These are phyloP conservation scores for Arthroderma uncinatum DNA, from an alignment of 2,329 filamentous ascomycete species.

Conservation along the genomic window DNA sequence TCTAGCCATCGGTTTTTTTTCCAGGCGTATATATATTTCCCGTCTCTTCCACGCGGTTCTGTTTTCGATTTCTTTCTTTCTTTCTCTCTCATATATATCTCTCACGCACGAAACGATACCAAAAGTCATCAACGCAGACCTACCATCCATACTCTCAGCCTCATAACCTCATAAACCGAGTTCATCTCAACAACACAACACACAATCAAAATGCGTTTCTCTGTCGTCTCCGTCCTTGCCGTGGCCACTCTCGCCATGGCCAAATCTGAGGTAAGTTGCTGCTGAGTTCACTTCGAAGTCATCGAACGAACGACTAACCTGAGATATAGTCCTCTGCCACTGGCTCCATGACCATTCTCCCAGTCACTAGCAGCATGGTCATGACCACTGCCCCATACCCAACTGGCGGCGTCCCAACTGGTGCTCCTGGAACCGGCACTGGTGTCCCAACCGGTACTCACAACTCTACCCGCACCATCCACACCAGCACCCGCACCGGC, in stretches of 20 bases:
- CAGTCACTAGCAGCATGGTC: conserved; percentile 7
- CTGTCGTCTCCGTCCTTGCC: conserved; percentile 14
- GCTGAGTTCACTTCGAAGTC: conserved; percentile 8
- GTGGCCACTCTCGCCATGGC: conserved; percentile 14
- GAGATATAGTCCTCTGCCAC: conserved; percentile 14
- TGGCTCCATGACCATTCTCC: conserved; percentile 12
- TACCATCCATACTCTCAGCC: background rate
- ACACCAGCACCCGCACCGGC: conserved; percentile 18
- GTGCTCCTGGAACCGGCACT: conserved; percentile 9
- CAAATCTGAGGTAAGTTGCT: conserved; percentile 7
- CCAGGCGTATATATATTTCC: conserved; percentile 1
- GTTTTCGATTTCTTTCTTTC: background rate
- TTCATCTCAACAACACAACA: background rate
- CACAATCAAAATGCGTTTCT: conserved; percentile 15
- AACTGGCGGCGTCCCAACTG: conserved; percentile 4
- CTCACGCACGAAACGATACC: background rate
- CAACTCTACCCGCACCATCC: conserved; percentile 9
- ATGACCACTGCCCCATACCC: conserved; percentile 8
- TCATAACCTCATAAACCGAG: background rate
- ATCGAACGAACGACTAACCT: background rate
- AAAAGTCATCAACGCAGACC: background rate
- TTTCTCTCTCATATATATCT: background rate
- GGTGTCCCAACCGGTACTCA: conserved; percentile 1
- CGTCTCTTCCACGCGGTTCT: conserved; percentile 1
- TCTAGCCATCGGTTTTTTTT: background rate